Base-by-base conservation (phyloP, 768 basidiomycete species). In the Peribolospora baueri region DNA sequence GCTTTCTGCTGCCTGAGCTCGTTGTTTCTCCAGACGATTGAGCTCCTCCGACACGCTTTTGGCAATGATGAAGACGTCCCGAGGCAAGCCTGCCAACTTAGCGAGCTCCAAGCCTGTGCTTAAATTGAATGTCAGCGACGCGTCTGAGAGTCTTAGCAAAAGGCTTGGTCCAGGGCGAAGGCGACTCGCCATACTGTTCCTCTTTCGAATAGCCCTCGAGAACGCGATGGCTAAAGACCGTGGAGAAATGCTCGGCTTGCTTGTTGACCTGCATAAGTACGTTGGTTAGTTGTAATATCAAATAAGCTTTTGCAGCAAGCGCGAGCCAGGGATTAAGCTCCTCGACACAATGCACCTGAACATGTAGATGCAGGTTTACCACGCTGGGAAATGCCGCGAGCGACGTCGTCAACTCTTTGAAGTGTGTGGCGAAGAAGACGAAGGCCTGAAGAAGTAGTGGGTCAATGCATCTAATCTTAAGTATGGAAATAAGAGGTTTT, bases 371-470 rank as follows among this genome's bases (percentile, higher is more conserved):
- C 1, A 59, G 51, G n/a, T 82, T 80, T 52, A 86, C 73, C 2
- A 90, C 81, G 3, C 78, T 77, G 1, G 88, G 83, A 57, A 81
- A 77, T 9, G 75, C 72, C 2, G 79, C 78, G 5, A 95, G 74
- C 1, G 84, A 84, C 25, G 72, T 76, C 2, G 78, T 73, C 4
- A 97, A 72, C 61, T 93, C 87, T 51, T 53, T 56, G 50, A 61
- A 63, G 49, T 61, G 91, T 75, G 91, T 97, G 5, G 84, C 80
- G 64, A 98, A 97, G 67, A 95, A 82, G 2, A 82, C 81, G 60
- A 83, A 84, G 8, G 79, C 72, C 86, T 91, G 53, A 3, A 25
- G 25, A 25, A 25, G 25, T 25, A 25, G 25, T 25, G 25, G 25
- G 25, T 25, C 25, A 25, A 25, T 25, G 25, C 25, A 10, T 25